Evolutionary conservation across 2,329 filamentous ascomycete genomes (phyloP), one percentile per base, ranked within the genome.

Genomic region (Alternaria atra): DNA sequence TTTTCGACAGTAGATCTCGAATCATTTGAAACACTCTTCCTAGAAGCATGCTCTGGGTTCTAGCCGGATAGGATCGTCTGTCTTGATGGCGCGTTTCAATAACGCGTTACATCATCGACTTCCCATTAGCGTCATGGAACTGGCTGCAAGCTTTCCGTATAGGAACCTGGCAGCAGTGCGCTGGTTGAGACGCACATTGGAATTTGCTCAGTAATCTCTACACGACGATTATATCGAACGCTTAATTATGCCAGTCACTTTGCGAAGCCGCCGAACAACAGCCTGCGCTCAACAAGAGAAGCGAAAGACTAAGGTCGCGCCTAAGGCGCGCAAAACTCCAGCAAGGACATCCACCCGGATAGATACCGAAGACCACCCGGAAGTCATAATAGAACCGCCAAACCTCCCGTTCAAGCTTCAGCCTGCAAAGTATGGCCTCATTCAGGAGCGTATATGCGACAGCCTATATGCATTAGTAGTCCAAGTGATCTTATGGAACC

Each of bases 401-500:
- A 65, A 66, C 4, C 58, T 76, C 2, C 37, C 44, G 5, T 75
- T 76, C 29, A 30, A 60, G 17, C 71, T 76, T 2, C 64, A 63
- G 34, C 66, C 70, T 5, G 61, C 67, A 6, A 42, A 53, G 6
- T 97, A 97, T 73, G 93, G 93, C 0, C 84, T 97, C 2, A 88
- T 97, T 37, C 94, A 97, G 75, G 94, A 97, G 75, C 86, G 89
- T 65, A 86, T 97, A 15, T 88, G 89, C 2, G 78, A 86, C 51
- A 85, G 93, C 58, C 91, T 93, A 0, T 97, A 96, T 77, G 89
- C 89, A 65, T 86, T 97, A 2, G 85, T 97, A 2, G 84, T 97
- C 30, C 93, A 91, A 12, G 89, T 93, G 5, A 93, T 92, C 0
- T 94, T 97, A 70, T 87, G 97, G 30, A 94, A 94, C 76, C 89